Evolutionary conservation across 305 asterid species (phyloP), one percentile per base, ranked within the genome.

Genomic region (Fraxinus platypoda): DNA sequence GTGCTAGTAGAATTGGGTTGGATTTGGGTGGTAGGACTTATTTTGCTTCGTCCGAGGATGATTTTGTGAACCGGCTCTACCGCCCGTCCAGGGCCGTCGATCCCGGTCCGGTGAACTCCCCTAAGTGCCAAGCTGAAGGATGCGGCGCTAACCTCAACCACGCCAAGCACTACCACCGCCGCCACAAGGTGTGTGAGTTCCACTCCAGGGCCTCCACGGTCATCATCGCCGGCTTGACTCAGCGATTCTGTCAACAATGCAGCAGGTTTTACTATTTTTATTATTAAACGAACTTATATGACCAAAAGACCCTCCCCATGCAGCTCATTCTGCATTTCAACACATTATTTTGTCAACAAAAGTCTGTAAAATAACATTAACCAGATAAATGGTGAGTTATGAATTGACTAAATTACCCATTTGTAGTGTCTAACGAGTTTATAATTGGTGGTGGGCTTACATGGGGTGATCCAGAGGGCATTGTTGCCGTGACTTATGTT

Each of bases 221-320:
- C 85, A 85, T 92, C 84, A 93, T 94, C 74, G 93, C 93, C 91
- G 98, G 97, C 26, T 78, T 94, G 82, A 95, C 99, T 77, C 99
- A 94, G 90, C 95, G 99, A 0, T 95, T 95, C 92, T 95, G 99
- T 88, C 99, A 95, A 75, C 99, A 95, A 85, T 95, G 99, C 78
- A 95, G 99, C 97, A 94, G 99, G 99, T 94, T 41, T 17, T 84
- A 23, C 80, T 17, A 54, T 5, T 57, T 57, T 57, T 57, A 15
- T 57, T 57, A 17, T 57, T 49, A 49, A 49, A 57, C 26, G 66
- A 57, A 52, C 8, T 3, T 6, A 6, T 6, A 57, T 4, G 25
- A 57, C 66, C 66, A 57, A n/a, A 57, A 78, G 72, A 80, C 87
- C 89, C 84, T 72, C 80, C 73, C 82, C 88, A 83, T 83, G 26